Conservation (phyloP, 371 early-diverging fungal species). For the Blakeslea trispora region DNA sequence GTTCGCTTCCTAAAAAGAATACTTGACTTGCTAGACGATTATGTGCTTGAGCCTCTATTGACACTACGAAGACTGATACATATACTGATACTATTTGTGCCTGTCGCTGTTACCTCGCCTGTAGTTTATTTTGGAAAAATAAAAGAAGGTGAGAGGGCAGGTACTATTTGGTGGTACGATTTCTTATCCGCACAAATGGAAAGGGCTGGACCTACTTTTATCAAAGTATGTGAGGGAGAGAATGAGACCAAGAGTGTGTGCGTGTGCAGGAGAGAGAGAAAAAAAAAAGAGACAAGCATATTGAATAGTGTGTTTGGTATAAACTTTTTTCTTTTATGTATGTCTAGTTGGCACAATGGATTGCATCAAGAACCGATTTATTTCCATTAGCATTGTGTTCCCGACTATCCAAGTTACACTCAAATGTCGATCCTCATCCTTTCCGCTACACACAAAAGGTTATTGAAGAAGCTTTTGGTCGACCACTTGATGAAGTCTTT, state of each 20-base stretch:
- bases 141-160: conserved; percentile 56
- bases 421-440: conserved; percentile 78
- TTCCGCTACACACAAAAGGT: conserved; percentile 64
- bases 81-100: conserved; percentile 63
- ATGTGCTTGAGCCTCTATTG: conserved; percentile 59
- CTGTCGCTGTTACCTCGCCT: conserved; percentile 62
- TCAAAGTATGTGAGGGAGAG: conserved; percentile 80
- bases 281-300: too few species aligned
- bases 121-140: conserved; percentile 53
- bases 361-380: conserved; percentile 90
- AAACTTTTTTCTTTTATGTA: conserved; percentile 3
- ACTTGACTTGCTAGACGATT: conserved; percentile 42
- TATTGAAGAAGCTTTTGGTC: conserved; percentile 66
- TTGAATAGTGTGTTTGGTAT: not conserved
- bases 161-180: conserved; percentile 84
- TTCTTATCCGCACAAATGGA: conserved; percentile 80
- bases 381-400: conserved; percentile 80
- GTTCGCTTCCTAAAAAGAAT: conserved; percentile 30
- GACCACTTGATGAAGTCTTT: conserved; percentile 73
- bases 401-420: conserved; percentile 82
- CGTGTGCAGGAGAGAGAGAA: too few species aligned
- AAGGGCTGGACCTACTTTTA: conserved; percentile 90
- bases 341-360: conserved; percentile 94
- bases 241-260: too few species aligned
- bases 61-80: conserved; percentile 61